A percentile compares a stretch with the other conserved stretches of the same genome.
Evolutionary conservation across 495 filamentous ascomycete genomes (phyloP).

Genomic region (Hypoxylon intermedium): DNA sequence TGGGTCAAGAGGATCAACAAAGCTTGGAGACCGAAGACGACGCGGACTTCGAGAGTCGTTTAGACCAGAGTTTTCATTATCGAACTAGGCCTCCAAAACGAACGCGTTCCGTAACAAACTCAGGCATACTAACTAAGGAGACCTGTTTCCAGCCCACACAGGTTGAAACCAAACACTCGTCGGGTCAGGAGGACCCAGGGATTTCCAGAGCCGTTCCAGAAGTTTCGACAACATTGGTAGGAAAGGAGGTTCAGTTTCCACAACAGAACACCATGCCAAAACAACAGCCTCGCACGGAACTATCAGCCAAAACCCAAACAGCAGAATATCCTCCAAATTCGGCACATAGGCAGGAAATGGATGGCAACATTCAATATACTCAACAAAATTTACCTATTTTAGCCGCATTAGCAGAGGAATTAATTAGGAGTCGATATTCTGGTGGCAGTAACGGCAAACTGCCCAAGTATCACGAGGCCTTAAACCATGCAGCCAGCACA

Average conservation of each 20-base stretch:
- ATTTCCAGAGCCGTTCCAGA: too few relatives aligned
- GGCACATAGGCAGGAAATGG: neutral
- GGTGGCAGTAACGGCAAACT: neutral
- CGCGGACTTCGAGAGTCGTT: conserved; percentile 14
- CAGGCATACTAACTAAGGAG: neutral
- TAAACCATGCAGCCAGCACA: neutral
- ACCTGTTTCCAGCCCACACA: conserved; percentile 8
- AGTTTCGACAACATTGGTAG: too few relatives aligned
- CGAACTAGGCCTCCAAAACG: conserved; percentile 31
- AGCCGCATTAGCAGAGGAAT: neutral
- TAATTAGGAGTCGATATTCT: too few relatives aligned
- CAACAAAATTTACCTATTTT: neutral
- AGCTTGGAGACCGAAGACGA: conserved; percentile 2
- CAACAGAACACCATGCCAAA: neutral
- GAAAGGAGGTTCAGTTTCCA: neutral
- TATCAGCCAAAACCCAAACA: neutral
- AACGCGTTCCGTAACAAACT: neutral
- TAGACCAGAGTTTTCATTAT: conserved; percentile 44
- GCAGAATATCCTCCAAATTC: conserved; percentile 1
- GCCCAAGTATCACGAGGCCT: neutral
- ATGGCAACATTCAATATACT: neutral
- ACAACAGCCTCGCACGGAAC: neutral
- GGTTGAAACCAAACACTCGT: conserved; percentile 10
- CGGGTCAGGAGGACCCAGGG: conserved; percentile 1
- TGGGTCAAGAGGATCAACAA: conserved; percentile 2